Evolutionary conservation across 225 moss, liverwort and hornwort genomes (phyloP).

Genomic region (Pseudisothecium myosuroides): DNA sequence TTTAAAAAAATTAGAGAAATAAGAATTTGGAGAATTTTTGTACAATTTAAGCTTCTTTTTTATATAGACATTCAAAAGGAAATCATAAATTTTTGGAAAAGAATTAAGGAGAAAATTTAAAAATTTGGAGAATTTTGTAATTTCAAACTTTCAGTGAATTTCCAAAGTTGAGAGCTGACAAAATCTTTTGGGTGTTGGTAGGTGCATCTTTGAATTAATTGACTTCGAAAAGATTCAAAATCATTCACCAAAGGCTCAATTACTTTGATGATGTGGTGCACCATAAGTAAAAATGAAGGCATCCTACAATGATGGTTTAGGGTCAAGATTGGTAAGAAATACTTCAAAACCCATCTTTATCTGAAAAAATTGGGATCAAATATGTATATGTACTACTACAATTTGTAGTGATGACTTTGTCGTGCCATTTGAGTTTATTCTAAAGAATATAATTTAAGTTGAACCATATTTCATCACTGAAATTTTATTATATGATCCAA

Average conservation of each 20-base stretch:
- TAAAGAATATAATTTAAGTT: neutral
- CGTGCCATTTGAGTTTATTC: neutral
- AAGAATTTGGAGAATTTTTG: neutral
- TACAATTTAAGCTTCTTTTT: no score
- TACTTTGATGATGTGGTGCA: neutral
- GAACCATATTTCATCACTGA: neutral
- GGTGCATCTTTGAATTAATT: neutral
- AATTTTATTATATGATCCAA: neutral
- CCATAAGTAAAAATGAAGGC: neutral
- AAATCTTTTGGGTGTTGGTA: neutral
- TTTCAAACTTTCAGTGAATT: neutral
- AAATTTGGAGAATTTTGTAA: neutral
- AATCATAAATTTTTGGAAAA: neutral
- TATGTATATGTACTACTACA: no score
- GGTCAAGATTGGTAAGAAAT: accelerated
- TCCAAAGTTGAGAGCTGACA: neutral
- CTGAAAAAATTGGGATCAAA: neutral
- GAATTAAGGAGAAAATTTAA: neutral
- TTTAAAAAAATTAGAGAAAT: neutral
- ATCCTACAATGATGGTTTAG: neutral
- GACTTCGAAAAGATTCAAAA: neutral
- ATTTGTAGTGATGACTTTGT: neutral
- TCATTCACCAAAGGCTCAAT: neutral
- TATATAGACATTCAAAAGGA: neutral
- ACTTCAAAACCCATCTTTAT: neutral